A percentile compares a stretch with the other conserved stretches of the same genome.
These are phyloP conservation scores for Berkeleyomyces basicola DNA, from an alignment of 2,329 filamentous ascomycete genomes.

Conservation along the genomic window DNA sequence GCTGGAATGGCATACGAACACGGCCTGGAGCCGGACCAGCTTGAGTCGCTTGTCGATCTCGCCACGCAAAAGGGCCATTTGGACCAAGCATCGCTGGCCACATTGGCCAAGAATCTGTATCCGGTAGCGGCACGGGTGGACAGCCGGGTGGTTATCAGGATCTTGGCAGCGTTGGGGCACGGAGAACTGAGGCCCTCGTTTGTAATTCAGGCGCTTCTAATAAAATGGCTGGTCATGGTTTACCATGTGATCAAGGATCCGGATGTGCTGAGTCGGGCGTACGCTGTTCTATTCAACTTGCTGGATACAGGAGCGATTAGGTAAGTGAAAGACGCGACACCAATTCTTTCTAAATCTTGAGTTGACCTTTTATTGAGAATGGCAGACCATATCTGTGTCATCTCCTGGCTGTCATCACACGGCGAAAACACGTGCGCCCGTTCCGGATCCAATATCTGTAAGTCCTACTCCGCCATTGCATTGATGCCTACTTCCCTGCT, in stretches of 20 bases:
- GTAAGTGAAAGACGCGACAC: slow-evolving; percentile 22
- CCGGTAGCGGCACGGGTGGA: slow-evolving; percentile 29
- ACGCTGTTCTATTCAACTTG: slow-evolving; percentile 63
- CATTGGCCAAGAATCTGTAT: slow-evolving; percentile 58
- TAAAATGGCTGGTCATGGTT: slow-evolving; percentile 65
- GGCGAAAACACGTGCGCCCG: slow-evolving; percentile 67
- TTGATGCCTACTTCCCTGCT: neutral
- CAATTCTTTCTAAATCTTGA: neutral
- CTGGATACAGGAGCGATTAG: slow-evolving; percentile 65
- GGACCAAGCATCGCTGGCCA: slow-evolving; percentile 57
- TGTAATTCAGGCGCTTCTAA: slow-evolving; percentile 49
- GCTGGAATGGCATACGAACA: slow-evolving; percentile 46
- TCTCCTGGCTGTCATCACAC: slow-evolving; percentile 60
- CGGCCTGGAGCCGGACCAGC: slow-evolving; percentile 44
- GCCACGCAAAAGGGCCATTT: slow-evolving; percentile 50
- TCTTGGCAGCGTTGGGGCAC: slow-evolving; percentile 61
- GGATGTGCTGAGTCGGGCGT: slow-evolving; percentile 48
- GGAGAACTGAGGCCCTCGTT: slow-evolving; percentile 59
- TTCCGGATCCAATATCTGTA: slow-evolving; percentile 66
- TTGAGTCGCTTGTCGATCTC: slow-evolving; percentile 49
- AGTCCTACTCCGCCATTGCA: slow-evolving; percentile 17
- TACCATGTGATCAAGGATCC: slow-evolving; percentile 53
- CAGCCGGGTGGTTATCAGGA: slow-evolving; percentile 40
- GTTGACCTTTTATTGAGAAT: slow-evolving; percentile 1
- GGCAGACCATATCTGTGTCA: slow-evolving; percentile 49